Evolutionary conservation across 139 green algal species (phyloP), one percentile per base, ranked within the genome.

Genomic region (Nannochloris sp.): DNA sequence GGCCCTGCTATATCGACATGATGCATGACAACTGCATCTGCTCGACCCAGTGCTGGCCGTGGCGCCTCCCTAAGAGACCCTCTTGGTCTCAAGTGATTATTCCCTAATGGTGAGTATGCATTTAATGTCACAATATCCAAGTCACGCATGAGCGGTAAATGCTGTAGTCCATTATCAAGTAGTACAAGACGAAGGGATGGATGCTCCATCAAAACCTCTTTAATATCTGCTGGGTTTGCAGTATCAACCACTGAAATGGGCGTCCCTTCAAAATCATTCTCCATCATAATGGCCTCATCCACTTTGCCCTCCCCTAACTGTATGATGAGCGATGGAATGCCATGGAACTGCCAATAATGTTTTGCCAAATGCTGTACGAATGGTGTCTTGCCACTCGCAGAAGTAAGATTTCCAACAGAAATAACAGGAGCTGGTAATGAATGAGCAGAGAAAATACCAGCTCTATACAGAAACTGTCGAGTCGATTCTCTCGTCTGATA

Each of bases 41-140:
- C 57, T 14, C 70, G 48, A 2, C 57, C 54, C 64, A 77, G 59
- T 37, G 70, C 70, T 2, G 34, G 34, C 40, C 61, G 60, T 51
- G 57, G 49, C 36, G 49, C 57, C 53, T 77, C 70, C 3, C 65
- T 49, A 57, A 76, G 57, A 16, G 64, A 68, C 44, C 70, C 71
- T 54, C 71, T 59, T 3, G 71, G 71, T 48, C 60, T 55, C 25
- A 78, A 64, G 60, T 73, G 71, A 2, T 66, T 66, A 48, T 78
- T 78, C 43, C 71, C 71, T 58, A 78, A 69, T 25, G 71, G 71
- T n/a, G 14, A 24, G 12, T 61, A 36, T 18, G 25, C 19, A 56
- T 73, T 78, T 23, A 78, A 56, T 46, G 57, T 66, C 44, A 78
- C 48, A 8, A 78, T 64, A 48, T 78, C 71, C 12, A 78, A 46